Conservation (phyloP, 2,329 filamentous ascomycete species). For the Colletotrichum noveboracense region DNA sequence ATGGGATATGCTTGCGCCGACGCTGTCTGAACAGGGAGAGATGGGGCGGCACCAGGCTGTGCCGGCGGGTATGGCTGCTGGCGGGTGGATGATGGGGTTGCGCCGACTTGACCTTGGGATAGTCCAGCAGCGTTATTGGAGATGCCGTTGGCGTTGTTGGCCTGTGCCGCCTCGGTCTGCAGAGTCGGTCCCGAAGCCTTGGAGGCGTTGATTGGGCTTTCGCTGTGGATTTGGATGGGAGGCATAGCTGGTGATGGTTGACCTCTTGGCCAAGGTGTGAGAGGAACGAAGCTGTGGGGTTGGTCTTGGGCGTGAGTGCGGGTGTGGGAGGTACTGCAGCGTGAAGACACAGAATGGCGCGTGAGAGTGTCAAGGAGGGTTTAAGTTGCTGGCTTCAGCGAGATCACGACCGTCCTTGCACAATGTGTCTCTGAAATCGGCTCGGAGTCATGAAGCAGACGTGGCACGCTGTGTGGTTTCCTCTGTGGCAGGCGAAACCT, state of each 20-base stretch:
- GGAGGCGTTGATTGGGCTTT: conserved; percentile 63
- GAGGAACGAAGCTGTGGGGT: not conserved
- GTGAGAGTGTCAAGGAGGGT: not conserved
- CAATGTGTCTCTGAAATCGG: conserved; percentile 9
- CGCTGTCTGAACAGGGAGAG: conserved; percentile 48
- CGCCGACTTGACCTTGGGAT: conserved; percentile 26
- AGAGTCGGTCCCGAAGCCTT: conserved; percentile 57
- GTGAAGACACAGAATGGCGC: not conserved
- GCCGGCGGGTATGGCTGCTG: conserved; percentile 43
- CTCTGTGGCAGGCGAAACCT: conserved; percentile 19
- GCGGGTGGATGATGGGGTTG: conserved; percentile 25
- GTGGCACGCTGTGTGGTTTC: conserved; percentile 19
- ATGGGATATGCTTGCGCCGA: conserved; percentile 37
- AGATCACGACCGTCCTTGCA: not conserved
- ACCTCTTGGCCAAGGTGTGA: not conserved
- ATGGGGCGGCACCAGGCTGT: conserved; percentile 51
- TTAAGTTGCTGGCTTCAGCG: not conserved
- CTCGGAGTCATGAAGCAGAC: conserved; percentile 18
- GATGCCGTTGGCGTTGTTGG: not conserved
- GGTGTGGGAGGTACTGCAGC: not conserved
- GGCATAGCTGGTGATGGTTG: conserved; percentile 48
- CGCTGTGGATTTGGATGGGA: conserved; percentile 63
- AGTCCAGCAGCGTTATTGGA: not conserved
- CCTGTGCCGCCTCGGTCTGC: conserved; percentile 37
- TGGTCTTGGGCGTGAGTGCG: not conserved